Evolutionary conservation across 169 alveolate species (phyloP), one percentile per base, ranked within the genome.

Genomic region (Eimeria acervulina): DNA sequence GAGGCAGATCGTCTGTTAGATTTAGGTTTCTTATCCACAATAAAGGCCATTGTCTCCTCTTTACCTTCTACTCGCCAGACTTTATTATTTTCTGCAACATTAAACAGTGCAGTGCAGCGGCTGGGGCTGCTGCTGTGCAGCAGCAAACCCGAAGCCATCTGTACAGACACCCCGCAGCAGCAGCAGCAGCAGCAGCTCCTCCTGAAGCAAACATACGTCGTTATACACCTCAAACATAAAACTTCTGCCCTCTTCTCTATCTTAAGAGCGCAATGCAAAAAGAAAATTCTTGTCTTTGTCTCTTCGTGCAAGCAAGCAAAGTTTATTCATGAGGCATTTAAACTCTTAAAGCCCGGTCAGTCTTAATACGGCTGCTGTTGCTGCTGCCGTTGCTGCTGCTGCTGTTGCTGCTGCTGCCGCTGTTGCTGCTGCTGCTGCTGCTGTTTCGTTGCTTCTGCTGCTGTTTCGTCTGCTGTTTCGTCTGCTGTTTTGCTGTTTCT

Each of bases 1-100:
- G 99, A 99, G 76, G 99, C 99, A 72, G 99, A 99, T 96, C 99
- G 99, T 72, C 94, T 97, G 59, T 84, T 98, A 78, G 99, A 98
- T 97, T 97, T 98, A 98, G 99, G 99, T 76, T 99, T 99, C 96
- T 96, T 96, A 96, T 98, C 98, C 44, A 97, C 98, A 28, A 91
- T 98, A 83, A 97, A 98, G 72, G 91, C 97, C 89, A 98, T 99
- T 95, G 95, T 99, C 93, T 96, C 96, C 38, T 97, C 98, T 81
- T 93, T 99, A 23, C 99, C 98, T 33, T 26, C 96, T 72, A 23
- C 47, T 26, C 7, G 98, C 87, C 98, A 98, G 96, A 98, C 99
- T 72, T 76, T 98, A 87, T 97, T 99, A 33, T 99, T 99, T 97
- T 99, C 99, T 8, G 99, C 99, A 38, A 99, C 99, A 26, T 55